Conservation (phyloP, 108 stramenopile species). For the Pseudonitzschia multiseries region DNA sequence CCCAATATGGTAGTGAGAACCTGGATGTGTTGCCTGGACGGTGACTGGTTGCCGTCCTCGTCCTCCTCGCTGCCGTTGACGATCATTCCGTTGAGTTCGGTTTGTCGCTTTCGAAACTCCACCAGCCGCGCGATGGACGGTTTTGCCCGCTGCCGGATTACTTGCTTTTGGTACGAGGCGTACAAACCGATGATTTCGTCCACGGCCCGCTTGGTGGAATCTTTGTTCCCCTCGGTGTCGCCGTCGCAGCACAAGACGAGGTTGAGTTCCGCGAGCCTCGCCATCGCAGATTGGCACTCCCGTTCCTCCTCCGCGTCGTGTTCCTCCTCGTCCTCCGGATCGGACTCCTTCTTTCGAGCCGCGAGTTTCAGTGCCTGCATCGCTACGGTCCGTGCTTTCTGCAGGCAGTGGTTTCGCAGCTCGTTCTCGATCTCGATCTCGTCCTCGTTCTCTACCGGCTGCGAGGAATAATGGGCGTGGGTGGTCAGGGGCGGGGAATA, state of each 20-base stretch:
- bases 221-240: conserved; percentile 19
- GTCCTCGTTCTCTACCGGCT: background rate
- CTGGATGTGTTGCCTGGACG: conserved; percentile 53
- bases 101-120: conserved; percentile 42
- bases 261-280: conserved; percentile 62
- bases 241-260: conserved; percentile 39
- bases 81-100: conserved; percentile 37
- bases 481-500: conserved; percentile 6
- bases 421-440: conserved; percentile 29
- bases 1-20: conserved; percentile 70
- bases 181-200: conserved; percentile 48
- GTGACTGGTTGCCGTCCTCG: conserved; percentile 37
- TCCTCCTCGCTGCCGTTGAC: conserved; percentile 33
- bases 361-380: conserved; percentile 17
- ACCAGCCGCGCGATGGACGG: conserved; percentile 62
- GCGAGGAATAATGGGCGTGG: too few species aligned
- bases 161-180: conserved; percentile 63
- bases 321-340: conserved; percentile 18
- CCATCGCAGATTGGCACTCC: conserved; percentile 54
- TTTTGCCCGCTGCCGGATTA: conserved; percentile 67
- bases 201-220: background rate
- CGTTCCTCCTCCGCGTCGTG: conserved; percentile 22
- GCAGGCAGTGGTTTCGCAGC: conserved; percentile 34
- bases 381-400: conserved; percentile 23
- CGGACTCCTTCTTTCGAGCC: conserved; percentile 18